Evolutionary conservation across 1,139 yeast genomes (phyloP).

Genomic region (Candida labiduridarum): DNA sequence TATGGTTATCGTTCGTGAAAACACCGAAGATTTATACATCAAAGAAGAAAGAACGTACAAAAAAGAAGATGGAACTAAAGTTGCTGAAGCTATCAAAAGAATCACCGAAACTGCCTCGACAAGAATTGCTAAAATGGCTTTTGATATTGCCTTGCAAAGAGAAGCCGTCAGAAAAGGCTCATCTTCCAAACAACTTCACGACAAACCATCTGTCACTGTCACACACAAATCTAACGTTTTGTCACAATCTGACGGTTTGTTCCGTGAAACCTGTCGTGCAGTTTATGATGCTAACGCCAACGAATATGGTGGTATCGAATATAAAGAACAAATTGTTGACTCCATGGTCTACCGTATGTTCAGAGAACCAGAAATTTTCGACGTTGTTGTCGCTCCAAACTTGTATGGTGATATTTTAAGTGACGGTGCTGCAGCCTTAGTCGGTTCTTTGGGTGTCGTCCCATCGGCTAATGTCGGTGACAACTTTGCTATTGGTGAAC

Average conservation of each 20-base stretch:
- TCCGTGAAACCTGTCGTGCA: constrained; percentile 86
- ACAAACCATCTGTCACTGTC: constrained; percentile 76
- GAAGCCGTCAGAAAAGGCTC: constrained; percentile 74
- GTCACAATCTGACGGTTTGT: constrained; percentile 90
- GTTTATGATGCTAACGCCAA: constrained; percentile 70
- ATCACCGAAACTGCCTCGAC: constrained; percentile 85
- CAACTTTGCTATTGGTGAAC: constrained; percentile 95
- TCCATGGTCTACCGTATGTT: constrained; percentile 99
- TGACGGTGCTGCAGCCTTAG: constrained; percentile 99
- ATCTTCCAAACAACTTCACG: constrained; percentile 46
- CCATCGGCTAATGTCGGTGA: constrained; percentile 99
- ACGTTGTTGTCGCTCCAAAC: constrained; percentile 98
- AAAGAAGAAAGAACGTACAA: constrained; percentile 83
- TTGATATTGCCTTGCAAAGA: constrained; percentile 90
- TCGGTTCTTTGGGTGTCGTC: constrained; percentile 96
- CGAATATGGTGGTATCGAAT: constrained; percentile 56
- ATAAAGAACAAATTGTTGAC: constrained; percentile 96
- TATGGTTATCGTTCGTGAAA: constrained; percentile 96
- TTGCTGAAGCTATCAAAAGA: constrained; percentile 97
- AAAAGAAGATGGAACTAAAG: constrained; percentile 72
- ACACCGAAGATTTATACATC: constrained; percentile 95
- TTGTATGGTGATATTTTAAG: constrained; percentile 95
- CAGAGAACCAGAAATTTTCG: constrained; percentile 96
- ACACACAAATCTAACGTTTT: constrained; percentile 96
- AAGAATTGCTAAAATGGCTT: constrained; percentile 87